Evolutionary conservation across 2,329 filamentous ascomycete species (phyloP), one percentile per base, ranked within the genome.

Genomic region (Cladorrhinum sp.): DNA sequence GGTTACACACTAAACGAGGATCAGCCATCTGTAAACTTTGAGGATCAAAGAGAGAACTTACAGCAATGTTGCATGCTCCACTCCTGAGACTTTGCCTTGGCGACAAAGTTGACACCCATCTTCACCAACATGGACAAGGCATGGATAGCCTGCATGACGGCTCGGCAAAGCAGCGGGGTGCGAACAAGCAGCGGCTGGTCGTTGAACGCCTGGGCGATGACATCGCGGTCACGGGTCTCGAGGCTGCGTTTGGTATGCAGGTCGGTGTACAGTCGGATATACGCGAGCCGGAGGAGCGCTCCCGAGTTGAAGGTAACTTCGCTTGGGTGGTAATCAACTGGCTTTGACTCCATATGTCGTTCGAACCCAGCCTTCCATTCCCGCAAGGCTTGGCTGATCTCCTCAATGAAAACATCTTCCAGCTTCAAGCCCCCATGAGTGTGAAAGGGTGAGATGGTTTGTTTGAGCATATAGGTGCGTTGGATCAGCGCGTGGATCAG

Each of bases 401-500:
- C 81, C 39, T 85, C 82, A 2, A 85, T 79, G 42, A 46, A 46
- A 4, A 46, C n/a, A 60, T 86, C 82, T 50, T 85, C 81, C 0
- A 77, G 74, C 51, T 80, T 80, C 63, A 86, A 69, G 0, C 78
- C 80, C 26, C 81, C 75, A 36, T 82, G 79, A 1, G 77, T 73
- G 20, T 81, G 81, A 58, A 81, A 84, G 1, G 78, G 76, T 2
- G 79, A 76, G 0, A 81, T 83, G 0, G 84, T 85, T 68, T 88
- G 84, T 66, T 88, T 88, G 21, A 89, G 72, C 39, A 90, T 77
- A 70, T 87, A 91, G 16, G 91, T 86, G 63, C 90, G 87, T 67
- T 91, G 88, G 10, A 91, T 81, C 23, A 92, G 72, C 2, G 87
- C 87, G 68, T 91, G 87, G 2, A 91, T 87, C 33, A 92, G 77